phyloP scores from a whole-genome alignment of 2,329 filamentous ascomycete species.

The Monosporascus sp. region DNA sequence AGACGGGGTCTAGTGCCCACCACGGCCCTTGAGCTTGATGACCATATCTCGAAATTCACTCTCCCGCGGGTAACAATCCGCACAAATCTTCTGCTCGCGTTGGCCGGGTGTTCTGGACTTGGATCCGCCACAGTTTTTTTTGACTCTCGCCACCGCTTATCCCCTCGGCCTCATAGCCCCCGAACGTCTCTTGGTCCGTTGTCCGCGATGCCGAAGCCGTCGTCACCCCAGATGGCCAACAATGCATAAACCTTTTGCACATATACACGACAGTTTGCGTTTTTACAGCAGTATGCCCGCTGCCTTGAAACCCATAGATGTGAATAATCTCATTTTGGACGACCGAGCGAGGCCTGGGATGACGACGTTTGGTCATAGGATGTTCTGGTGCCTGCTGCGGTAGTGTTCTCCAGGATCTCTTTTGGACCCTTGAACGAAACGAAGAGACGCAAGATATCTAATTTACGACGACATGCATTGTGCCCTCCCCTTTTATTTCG shows the following conservation, averaged over 20 bases:
- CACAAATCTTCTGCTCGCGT: conserved; percentile 26
- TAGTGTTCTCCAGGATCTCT: conserved; percentile 6
- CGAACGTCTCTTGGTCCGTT: no score
- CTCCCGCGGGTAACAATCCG: conserved; percentile 14
- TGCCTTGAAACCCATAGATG: conserved; percentile 23
- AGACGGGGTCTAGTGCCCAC: conserved; percentile 46
- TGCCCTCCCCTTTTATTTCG: conserved; percentile 31
- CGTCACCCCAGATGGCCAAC: no score
- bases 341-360: conserved; percentile 14
- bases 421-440: conserved; percentile 11
- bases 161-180: background rate
- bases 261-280: conserved; percentile 27
- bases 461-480: conserved; percentile 20
- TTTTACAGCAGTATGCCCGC: conserved; percentile 31
- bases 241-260: conserved; percentile 12
- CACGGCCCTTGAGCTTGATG: conserved; percentile 20
- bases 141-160: conserved; percentile 6
- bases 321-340: conserved; percentile 22
- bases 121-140: conserved; percentile 5
- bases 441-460: conserved; percentile 20
- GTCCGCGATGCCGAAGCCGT: no score
- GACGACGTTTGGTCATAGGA: conserved; percentile 9
- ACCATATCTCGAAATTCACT: conserved; percentile 11
- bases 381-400: conserved; percentile 1
- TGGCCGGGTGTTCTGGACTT: conserved; percentile 33